Conservation (phyloP, 2,329 filamentous ascomycete species). For the Pestalotiopsis sp. region DNA sequence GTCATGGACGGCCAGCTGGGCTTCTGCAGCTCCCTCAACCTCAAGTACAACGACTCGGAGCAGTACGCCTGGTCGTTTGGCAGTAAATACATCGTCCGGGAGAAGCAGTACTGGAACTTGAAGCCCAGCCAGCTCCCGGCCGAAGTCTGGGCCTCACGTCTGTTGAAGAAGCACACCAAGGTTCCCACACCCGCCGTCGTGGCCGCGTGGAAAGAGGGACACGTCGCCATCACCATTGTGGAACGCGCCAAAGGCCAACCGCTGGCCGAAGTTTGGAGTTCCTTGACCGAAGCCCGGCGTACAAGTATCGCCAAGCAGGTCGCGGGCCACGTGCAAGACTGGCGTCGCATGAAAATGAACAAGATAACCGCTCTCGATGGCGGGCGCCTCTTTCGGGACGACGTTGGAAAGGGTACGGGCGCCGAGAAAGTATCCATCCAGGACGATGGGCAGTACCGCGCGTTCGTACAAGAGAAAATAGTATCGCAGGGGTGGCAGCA, state of each 20-base stretch:
- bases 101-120: conserved; percentile 22
- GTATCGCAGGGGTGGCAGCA: conserved; percentile 13
- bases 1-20: conserved; percentile 16
- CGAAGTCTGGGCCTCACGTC: conserved; percentile 19
- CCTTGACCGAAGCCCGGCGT: conserved; percentile 15
- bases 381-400: conserved; percentile 20
- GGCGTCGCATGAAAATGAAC: conserved; percentile 22
- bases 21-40: conserved; percentile 25
- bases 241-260: conserved; percentile 22
- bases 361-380: conserved; percentile 20
- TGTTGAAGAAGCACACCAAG: conserved; percentile 16
- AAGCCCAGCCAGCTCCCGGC: conserved; percentile 18
- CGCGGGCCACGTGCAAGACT: conserved; percentile 20
- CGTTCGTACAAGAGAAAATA: conserved; percentile 18
- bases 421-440: conserved; percentile 19
- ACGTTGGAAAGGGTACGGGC: conserved; percentile 20
- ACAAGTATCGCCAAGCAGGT: conserved; percentile 25
- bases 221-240: conserved; percentile 27
- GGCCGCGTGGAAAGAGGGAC: conserved; percentile 30
- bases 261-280: conserved; percentile 30
- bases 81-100: conserved; percentile 25
- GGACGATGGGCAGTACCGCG: conserved; percentile 22
- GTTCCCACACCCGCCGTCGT: conserved; percentile 26
- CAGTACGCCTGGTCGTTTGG: conserved; percentile 29
- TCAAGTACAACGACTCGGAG: conserved; percentile 26